Conservation (phyloP, 257 asterid species). For the Euphrasia confusa region DNA sequence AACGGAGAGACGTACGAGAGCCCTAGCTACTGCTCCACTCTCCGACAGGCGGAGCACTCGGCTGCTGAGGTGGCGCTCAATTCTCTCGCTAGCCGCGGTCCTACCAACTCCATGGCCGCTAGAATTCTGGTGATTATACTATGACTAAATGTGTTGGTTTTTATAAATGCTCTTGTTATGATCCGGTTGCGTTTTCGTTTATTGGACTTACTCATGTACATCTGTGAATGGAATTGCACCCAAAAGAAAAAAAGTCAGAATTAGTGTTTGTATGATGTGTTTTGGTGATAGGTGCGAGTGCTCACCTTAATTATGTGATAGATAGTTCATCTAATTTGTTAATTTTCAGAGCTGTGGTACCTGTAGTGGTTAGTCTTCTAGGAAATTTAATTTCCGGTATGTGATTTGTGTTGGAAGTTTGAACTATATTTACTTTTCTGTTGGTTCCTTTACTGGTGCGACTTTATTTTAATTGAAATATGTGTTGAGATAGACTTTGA, state of each 20-base stretch:
- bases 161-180: slow-evolving; percentile 5
- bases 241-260: neutral
- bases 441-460: slow-evolving; percentile 2
- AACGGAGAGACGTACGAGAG: slow-evolving; percentile 83
- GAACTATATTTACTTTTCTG: neutral
- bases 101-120: slow-evolving; percentile 74
- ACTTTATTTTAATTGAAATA: neutral
- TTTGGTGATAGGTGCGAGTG: slow-evolving; percentile 4
- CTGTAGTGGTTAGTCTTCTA: neutral
- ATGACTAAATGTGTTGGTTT: neutral
- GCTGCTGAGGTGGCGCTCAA: slow-evolving; percentile 87
- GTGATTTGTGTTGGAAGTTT: slow-evolving; percentile 10
- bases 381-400: neutral
- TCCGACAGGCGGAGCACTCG: slow-evolving; percentile 86
- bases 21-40: slow-evolving; percentile 80
- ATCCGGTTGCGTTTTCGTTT: slow-evolving; percentile 11
- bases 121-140: slow-evolving; percentile 43
- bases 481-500: neutral
- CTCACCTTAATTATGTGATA: slow-evolving; percentile 13
- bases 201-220: slow-evolving; percentile 8
- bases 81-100: slow-evolving; percentile 65
- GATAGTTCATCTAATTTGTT: slow-evolving; percentile 11
- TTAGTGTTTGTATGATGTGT: neutral
- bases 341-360: neutral
- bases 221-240: slow-evolving; percentile 17